phyloP scores from a whole-genome alignment of 345 rosid genomes.

The Brassica rapa region DNA sequence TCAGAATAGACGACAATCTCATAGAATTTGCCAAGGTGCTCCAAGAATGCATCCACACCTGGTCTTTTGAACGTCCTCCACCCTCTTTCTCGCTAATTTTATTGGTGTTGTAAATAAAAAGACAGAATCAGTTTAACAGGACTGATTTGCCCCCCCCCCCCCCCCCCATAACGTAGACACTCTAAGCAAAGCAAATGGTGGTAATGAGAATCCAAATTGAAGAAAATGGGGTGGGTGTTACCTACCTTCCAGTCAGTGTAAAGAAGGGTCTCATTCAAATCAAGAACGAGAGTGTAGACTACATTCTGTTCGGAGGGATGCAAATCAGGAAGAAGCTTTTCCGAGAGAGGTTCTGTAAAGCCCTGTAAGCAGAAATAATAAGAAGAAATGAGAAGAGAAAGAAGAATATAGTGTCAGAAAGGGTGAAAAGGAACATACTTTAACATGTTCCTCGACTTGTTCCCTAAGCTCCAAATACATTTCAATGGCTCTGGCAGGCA shows the following conservation, averaged over 20 bases:
- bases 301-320: constrained; percentile 83
- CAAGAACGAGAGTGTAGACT: constrained; percentile 58
- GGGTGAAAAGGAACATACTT: constrained; percentile 43
- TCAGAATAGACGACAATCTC: constrained; percentile 92
- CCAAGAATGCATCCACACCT: constrained; percentile 94
- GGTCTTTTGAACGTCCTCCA: constrained; percentile 99
- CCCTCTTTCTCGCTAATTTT: constrained; percentile 83
- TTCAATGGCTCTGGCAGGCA: constrained; percentile 75
- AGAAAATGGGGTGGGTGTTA: constrained; percentile 27
- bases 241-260: constrained; percentile 99
- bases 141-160: not conserved
- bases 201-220: not conserved
- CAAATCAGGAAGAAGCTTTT: constrained; percentile 97
- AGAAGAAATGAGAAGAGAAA: not conserved
- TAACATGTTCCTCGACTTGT: constrained; percentile 72
- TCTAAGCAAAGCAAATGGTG: not conserved
- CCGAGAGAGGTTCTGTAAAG: constrained; percentile 91
- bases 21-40: constrained; percentile 76
- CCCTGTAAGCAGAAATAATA: constrained; percentile 47
- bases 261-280: constrained; percentile 23
- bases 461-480: constrained; percentile 85
- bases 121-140: not conserved
- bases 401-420: not conserved
- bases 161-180: not conserved
- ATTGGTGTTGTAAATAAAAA: not conserved